Base-by-base conservation (phyloP, 176 grass and related monocot species). In the Dendrocalamus sinicus region DNA sequence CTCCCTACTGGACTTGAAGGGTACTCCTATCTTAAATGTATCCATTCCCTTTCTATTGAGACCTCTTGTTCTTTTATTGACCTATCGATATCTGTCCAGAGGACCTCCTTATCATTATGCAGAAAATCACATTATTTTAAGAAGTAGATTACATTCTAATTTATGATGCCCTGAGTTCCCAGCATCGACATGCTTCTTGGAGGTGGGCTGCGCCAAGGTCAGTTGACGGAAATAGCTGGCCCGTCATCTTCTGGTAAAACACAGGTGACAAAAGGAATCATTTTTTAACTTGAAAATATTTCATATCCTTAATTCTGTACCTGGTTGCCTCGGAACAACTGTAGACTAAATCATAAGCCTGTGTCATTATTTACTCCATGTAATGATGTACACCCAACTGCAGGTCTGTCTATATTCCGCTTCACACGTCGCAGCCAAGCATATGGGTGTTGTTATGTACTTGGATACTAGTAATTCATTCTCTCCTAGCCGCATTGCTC, bases 381-480 rank as follows among this genome's bases (percentile, higher is more conserved):
- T 80, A 58, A 54, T 81, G 19, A 59, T 61, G 37, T 60, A 41
- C 32, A 11, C 53, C 4, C 63, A 76, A 87, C 82, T 88, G 66
- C 93, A 96, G 96, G 84, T 92, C 11, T 98, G 96, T 85, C 85
- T 98, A 51, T 79, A 82, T 53, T 92, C 84, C 23, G 90, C 96
- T 86, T 65, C 88, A 78, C n/a, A 89, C 72, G 55, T 85, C 84
- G 90, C 89, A 59, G 84, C 89, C 32, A 92, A 72, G 77, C 60
- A 90, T 46, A 78, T 90, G 80, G 90, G 90, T 71, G 39, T 0
- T 6, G 86, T 96, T 88, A 81, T 98, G 68, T 94, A 92, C 85
- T 88, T 98, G 81, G 96, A 98, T 86, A 92, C 93, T 84, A 86
- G 88, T 62, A 98, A 95, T 83, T 94, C 96, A 13, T 98, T 96